These are phyloP conservation scores for Paramecium biaurelia DNA, from an alignment of 73 alveolate genomes.

Conservation along the genomic window DNA sequence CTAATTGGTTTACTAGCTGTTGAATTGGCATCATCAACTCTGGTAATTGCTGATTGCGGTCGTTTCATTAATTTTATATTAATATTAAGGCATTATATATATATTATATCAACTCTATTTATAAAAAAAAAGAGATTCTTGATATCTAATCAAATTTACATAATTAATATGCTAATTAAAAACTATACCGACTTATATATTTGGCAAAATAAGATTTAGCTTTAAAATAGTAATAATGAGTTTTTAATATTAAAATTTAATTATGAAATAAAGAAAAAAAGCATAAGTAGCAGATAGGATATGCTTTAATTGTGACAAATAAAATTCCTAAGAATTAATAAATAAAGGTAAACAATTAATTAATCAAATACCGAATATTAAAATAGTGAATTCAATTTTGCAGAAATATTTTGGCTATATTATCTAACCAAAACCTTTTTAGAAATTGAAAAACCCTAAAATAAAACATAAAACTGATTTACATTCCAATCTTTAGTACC, in stretches of 20 bases:
- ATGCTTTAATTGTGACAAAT: background rate
- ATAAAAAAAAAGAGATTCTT: background rate
- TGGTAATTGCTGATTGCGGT: slow-evolving; percentile 51
- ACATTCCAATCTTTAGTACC: background rate
- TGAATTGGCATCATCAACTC: background rate
- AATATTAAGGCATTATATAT: background rate
- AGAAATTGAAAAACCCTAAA: background rate
- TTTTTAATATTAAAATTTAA: background rate
- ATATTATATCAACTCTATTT: background rate
- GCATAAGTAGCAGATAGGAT: background rate
- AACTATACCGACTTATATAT: background rate
- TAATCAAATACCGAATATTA: background rate
- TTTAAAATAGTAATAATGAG: no score
- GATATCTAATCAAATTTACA: background rate
- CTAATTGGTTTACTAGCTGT: background rate
- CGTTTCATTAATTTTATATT: slow-evolving; percentile 17
- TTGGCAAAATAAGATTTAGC: background rate
- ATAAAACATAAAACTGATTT: background rate
- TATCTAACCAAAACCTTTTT: background rate
- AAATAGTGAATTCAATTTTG: background rate
- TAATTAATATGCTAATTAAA: background rate
- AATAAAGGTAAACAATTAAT: background rate
- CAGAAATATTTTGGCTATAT: background rate
- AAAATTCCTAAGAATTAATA: background rate
- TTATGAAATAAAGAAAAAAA: background rate